Base-by-base conservation (phyloP, 1,139 yeast species). In the Taphrina wiesneri region DNA sequence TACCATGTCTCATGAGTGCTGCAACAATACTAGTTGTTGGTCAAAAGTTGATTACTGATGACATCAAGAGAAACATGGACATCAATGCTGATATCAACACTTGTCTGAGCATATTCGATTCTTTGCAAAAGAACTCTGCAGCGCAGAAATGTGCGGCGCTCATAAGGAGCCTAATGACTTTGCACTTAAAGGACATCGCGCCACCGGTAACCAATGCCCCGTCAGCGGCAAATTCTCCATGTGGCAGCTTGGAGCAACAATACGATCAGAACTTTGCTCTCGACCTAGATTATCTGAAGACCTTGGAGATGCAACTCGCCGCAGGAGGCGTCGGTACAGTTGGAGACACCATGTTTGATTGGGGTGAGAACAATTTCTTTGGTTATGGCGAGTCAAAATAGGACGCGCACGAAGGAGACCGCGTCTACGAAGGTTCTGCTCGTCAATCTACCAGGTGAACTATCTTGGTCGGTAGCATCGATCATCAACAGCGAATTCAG, bases 1-100 rank as follows among this genome's bases (percentile, higher is more conserved):
- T 59, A 13, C 57, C 64, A 7, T 43, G 67, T 52, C 57, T 65
- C 28, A 63, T 54, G 66, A 56, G 66, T 36, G 66, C 66, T 15
- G 60, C 60, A 19, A 53, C 65, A n/a, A 54, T 62, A 13, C 46
- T 62, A 7, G 60, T 62, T 23, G 65, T 62, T 15, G 65, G 64
- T 19, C 57, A 49, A 26, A 60, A 60, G 51, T 54, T 60, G 15
- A 39, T 60, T 21, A 52, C 56, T n/a, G 64, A 60, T 25, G 64
- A 60, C 32, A 21, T 26, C 23, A 23, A 52, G 49, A 19, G 64
- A 9, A 39, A 41, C 7, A 32, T 32, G 39, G 57, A 47, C 17
- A 60, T 60, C 25, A 30, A 26, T 3, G 51, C 46, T 11, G 64
- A 60, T 28, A 34, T 60, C 41, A 51, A 49, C 15, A 60, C 41